Conservation (phyloP, 148 eudicot species). For the Bassia scoparia region DNA sequence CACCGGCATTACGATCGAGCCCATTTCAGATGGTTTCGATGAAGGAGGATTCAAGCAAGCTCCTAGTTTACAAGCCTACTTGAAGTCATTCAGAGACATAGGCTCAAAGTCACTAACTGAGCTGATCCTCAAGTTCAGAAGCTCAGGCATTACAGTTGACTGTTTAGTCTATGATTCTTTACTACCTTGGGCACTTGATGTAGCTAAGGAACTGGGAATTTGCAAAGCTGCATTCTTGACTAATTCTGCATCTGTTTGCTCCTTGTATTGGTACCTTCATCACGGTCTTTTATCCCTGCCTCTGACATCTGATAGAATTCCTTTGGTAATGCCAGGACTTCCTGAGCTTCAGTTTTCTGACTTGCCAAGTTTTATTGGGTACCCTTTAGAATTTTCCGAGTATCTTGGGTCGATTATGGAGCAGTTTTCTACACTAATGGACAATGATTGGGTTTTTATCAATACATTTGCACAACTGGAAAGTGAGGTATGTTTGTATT, state of each 20-base stretch:
- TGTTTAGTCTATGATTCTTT: conserved; percentile 47
- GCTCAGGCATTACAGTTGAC: conserved; percentile 23
- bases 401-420: conserved; percentile 24
- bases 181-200: conserved; percentile 57
- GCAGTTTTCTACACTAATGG: conserved; percentile 9
- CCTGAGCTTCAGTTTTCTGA: conserved; percentile 27
- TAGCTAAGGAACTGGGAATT: conserved; percentile 35
- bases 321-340: conserved; percentile 27
- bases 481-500: conserved; percentile 18
- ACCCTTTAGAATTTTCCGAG: conserved; percentile 3
- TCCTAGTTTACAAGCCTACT: conserved; percentile 18
- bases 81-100: conserved; percentile 24
- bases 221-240: conserved; percentile 45
- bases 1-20: conserved; percentile 33
- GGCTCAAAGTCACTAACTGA: conserved; percentile 41
- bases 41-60: conserved; percentile 26
- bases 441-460: conserved; percentile 24
- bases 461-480: conserved; percentile 25
- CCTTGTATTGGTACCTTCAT: conserved; percentile 33
- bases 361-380: conserved; percentile 31
- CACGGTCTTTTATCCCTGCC: conserved; percentile 32
- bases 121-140: conserved; percentile 29
- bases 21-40: conserved; percentile 55
- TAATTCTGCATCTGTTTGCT: conserved; percentile 38
- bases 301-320: conserved; percentile 19